Evolutionary conservation across 2,329 filamentous ascomycete species (phyloP).

Genomic region (Neocatenulostroma microsporum): DNA sequence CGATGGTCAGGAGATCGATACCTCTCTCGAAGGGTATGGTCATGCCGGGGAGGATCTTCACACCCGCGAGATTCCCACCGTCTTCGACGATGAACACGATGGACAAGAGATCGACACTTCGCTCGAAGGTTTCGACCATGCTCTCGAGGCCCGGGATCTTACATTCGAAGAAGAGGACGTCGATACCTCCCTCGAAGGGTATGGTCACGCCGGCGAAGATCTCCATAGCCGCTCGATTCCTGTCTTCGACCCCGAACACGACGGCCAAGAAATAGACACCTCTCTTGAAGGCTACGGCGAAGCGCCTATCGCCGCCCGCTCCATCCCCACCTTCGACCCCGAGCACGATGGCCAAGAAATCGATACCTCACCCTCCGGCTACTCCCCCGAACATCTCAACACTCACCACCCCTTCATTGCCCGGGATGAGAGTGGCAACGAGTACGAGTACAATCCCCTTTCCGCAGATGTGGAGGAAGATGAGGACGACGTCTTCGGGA

Average conservation of each 20-base stretch:
- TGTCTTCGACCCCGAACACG: neutral
- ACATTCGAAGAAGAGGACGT: neutral
- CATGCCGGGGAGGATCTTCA: neutral
- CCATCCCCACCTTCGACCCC: slow-evolving; percentile 1
- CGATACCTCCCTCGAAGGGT: slow-evolving; percentile 8
- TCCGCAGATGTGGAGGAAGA: too few relatives aligned
- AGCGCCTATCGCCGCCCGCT: too few relatives aligned
- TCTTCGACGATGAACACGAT: slow-evolving; percentile 2
- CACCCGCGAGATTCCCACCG: neutral
- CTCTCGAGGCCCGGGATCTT: neutral
- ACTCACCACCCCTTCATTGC: neutral
- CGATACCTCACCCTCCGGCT: neutral
- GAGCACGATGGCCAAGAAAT: slow-evolving; percentile 2
- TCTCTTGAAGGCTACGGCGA: neutral
- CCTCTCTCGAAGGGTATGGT: slow-evolving; percentile 5
- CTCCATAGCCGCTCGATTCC: too few relatives aligned
- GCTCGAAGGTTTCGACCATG: slow-evolving; percentile 3
- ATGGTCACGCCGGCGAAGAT: slow-evolving; percentile 1
- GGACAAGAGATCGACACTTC: slow-evolving; percentile 7
- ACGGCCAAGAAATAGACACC: neutral
- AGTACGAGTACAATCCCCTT: too few relatives aligned
- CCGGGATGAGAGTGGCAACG: too few relatives aligned
- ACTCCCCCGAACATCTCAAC: neutral
- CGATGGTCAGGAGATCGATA: slow-evolving; percentile 2
- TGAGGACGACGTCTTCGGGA: too few relatives aligned